These are phyloP conservation scores for Syzygium grande DNA, from an alignment of 345 rosid species.

Conservation along the genomic window DNA sequence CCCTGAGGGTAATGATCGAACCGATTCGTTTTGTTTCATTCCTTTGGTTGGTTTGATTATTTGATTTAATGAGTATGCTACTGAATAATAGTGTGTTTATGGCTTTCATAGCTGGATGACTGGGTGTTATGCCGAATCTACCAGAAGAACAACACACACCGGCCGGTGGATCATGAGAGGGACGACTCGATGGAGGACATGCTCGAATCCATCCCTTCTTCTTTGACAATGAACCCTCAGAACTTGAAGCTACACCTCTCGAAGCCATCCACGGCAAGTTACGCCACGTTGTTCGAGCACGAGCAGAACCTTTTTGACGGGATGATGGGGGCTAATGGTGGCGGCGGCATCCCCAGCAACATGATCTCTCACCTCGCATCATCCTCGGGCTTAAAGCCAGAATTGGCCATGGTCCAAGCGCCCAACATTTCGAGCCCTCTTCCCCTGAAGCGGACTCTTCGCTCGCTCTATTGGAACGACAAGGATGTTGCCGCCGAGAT, in stretches of 20 bases:
- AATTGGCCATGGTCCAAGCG: slow-evolving; percentile 16
- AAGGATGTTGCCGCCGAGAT: slow-evolving; percentile 14
- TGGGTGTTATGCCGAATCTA: slow-evolving; percentile 96
- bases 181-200: slow-evolving; percentile 49
- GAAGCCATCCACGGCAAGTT: slow-evolving; percentile 15
- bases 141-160: slow-evolving; percentile 50
- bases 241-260: slow-evolving; percentile 17
- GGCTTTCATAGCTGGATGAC: slow-evolving; percentile 64
- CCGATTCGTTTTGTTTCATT: not conserved
- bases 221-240: slow-evolving; percentile 27
- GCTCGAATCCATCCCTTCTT: slow-evolving; percentile 42
- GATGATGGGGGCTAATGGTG: slow-evolving; percentile 12
- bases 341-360: slow-evolving; percentile 1
- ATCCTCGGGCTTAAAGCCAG: slow-evolving; percentile 30
- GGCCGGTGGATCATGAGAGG: slow-evolving; percentile 47
- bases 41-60: not conserved
- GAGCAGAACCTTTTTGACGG: slow-evolving; percentile 38
- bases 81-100: not conserved
- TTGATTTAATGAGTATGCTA: not conserved
- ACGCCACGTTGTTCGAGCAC: slow-evolving; percentile 27
- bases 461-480: slow-evolving; percentile 53
- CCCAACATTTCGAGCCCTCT: slow-evolving; percentile 9
- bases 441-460: slow-evolving; percentile 49
- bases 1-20: slow-evolving; percentile 54
- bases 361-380: slow-evolving; percentile 21